Percentiles rank a stretch among this genome's conserved stretches.
These are phyloP conservation scores for Fusarium devonianum DNA, from an alignment of 2,329 filamentous ascomycete genomes.

Conservation along the genomic window DNA sequence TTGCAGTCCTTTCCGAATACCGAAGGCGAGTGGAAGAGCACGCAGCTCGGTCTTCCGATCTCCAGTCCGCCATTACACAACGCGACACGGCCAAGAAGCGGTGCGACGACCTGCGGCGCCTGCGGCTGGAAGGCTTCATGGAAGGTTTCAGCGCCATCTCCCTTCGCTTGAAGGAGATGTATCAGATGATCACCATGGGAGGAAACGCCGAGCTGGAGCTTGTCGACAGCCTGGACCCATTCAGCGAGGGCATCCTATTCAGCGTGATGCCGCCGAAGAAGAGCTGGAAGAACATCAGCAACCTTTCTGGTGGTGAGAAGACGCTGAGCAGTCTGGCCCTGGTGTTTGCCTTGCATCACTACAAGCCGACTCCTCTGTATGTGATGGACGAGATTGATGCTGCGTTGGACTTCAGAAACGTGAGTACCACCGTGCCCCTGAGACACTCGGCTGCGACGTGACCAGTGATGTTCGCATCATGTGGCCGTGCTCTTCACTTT, in stretches of 20 bases:
- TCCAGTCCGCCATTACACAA: conserved; percentile 76
- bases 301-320: conserved; percentile 96
- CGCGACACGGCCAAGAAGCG: conserved; percentile 91
- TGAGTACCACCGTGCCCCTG: conserved; percentile 58
- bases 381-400: conserved; percentile 99
- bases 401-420: conserved; percentile 95
- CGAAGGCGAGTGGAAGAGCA: conserved; percentile 86
- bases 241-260: conserved; percentile 96
- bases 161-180: conserved; percentile 97
- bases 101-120: conserved; percentile 87
- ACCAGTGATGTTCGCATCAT: conserved; percentile 13
- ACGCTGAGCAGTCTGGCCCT: conserved; percentile 90
- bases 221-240: conserved; percentile 94
- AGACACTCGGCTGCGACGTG: conserved; percentile 38
- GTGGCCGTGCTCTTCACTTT: conserved; percentile 25
- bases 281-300: conserved; percentile 99
- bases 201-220: conserved; percentile 97
- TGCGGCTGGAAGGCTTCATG: conserved; percentile 97
- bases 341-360: conserved; percentile 98
- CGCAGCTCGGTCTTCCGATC: conserved; percentile 79
- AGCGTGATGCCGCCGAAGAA: conserved; percentile 99
- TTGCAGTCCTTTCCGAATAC: conserved; percentile 88
- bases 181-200: conserved; percentile 99
- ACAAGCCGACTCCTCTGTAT: conserved; percentile 95
- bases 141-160: conserved; percentile 95